A percentile compares a stretch with the other conserved stretches of the same genome.
Evolutionary conservation across 2,329 filamentous ascomycete genomes (phyloP).

Genomic region (Calonectria multiphialidica): DNA sequence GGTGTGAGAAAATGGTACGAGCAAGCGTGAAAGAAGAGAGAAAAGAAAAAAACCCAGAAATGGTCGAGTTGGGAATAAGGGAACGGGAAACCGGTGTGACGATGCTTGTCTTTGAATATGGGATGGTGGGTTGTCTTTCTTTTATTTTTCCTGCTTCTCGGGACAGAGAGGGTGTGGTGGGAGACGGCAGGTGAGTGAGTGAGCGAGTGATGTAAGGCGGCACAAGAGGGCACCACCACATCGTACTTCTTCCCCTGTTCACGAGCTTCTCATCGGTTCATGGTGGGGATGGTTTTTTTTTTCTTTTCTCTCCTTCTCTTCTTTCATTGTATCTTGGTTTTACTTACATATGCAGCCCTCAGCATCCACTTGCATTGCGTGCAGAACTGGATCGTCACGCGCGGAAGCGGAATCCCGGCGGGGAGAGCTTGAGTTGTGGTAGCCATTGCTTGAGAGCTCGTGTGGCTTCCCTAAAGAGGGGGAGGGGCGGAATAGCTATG

Average conservation of each 20-base stretch:
- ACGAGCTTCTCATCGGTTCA: not conserved
- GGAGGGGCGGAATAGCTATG: too few relatives aligned
- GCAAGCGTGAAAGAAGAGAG: not conserved
- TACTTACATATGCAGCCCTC: constrained; percentile 82
- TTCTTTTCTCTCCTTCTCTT: too few relatives aligned
- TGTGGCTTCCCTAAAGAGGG: not conserved
- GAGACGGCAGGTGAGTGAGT: not conserved
- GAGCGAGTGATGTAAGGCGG: not conserved
- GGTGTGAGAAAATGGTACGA: not conserved
- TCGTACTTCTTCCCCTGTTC: too few relatives aligned
- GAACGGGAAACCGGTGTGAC: not conserved
- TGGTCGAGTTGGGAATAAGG: not conserved
- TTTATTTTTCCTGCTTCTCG: not conserved
- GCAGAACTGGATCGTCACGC: constrained; percentile 91
- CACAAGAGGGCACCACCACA: not conserved
- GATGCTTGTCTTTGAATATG: not conserved
- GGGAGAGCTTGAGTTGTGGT: constrained; percentile 17
- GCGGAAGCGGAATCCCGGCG: constrained; percentile 59
- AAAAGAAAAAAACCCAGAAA: not conserved
- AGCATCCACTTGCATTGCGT: constrained; percentile 96
- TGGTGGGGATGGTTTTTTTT: not conserved
- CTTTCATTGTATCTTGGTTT: not conserved
- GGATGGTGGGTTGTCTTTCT: not conserved
- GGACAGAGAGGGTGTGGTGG: not conserved
- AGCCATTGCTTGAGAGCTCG: not conserved